These are phyloP conservation scores for Clarireedia monteithiana DNA, from an alignment of 2,329 filamentous ascomycete species.

Conservation along the genomic window DNA sequence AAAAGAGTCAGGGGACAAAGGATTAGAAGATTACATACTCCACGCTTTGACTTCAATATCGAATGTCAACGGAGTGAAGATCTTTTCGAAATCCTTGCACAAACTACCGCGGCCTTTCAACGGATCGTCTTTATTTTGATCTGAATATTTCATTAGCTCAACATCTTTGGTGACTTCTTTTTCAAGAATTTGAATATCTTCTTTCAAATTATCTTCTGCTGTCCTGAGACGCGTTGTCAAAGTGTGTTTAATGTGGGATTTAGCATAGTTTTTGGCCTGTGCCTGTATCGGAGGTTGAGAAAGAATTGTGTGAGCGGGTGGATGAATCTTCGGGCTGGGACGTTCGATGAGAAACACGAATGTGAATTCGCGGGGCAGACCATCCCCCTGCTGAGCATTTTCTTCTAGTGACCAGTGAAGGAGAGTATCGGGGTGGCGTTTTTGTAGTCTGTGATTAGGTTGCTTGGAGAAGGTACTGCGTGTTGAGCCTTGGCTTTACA, in stretches of 20 bases:
- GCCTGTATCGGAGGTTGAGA: background rate
- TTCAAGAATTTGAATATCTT: background rate
- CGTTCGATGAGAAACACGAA: constrained; percentile 39
- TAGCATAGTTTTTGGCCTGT: no score
- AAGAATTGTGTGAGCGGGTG: constrained; percentile 8
- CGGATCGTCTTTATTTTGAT: no score
- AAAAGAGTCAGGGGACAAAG: no score
- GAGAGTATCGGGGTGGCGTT: constrained; percentile 20
- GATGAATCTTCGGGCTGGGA: constrained; percentile 1
- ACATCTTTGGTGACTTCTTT: no score
- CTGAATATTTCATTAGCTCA: no score
- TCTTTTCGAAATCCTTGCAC: background rate
- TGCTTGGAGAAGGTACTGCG: constrained; percentile 1
- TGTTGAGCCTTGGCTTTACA: constrained; percentile 3
- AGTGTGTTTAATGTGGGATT: background rate
- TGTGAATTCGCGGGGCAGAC: constrained; percentile 42
- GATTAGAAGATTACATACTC: no score
- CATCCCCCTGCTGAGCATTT: constrained; percentile 39
- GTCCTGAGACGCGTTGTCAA: background rate
- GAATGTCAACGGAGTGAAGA: background rate
- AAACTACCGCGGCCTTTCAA: background rate
- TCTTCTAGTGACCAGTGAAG: constrained; percentile 44
- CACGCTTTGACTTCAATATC: no score
- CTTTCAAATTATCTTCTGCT: background rate
- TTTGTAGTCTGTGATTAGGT: background rate